Evolutionary conservation across 805 yeast genomes (phyloP).

Genomic region (Zygotorulaspora florentina): DNA sequence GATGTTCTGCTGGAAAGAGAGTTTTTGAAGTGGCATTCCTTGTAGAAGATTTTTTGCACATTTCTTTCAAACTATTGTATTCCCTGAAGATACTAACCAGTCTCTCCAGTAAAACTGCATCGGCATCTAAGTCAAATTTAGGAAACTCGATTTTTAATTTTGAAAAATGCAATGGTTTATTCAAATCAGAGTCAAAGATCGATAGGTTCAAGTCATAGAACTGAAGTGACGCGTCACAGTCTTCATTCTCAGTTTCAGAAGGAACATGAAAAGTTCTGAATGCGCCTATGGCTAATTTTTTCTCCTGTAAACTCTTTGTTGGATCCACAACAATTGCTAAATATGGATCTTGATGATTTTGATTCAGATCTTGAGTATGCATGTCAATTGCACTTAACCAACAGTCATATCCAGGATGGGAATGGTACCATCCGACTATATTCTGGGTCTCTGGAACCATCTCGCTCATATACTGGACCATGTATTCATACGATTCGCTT

Average conservation of each 20-base stretch:
- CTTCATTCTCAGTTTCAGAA: constrained; percentile 4
- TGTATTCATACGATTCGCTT: constrained; percentile 89
- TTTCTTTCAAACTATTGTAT: constrained; percentile 18
- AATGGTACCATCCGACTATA: constrained; percentile 97
- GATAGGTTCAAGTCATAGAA: constrained; percentile 24
- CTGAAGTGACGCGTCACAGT: constrained; percentile 3
- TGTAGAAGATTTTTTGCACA: constrained; percentile 5
- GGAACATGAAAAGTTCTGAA: constrained; percentile 64
- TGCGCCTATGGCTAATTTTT: constrained; percentile 80
- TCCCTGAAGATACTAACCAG: constrained; percentile 27
- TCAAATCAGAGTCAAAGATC: constrained; percentile 22
- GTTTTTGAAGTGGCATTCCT: constrained; percentile 1
- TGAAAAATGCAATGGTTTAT: constrained; percentile 11
- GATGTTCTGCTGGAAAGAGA: not conserved
- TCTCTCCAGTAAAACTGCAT: constrained; percentile 14
- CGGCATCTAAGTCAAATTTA: constrained; percentile 7
- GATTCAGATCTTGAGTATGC: constrained; percentile 79
- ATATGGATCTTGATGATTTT: constrained; percentile 86
- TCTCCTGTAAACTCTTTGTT: constrained; percentile 55
- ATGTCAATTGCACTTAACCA: constrained; percentile 95
- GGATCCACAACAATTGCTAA: constrained; percentile 89
- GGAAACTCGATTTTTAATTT: constrained; percentile 13
- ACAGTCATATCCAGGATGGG: constrained; percentile 98
- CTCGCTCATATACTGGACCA: constrained; percentile 73
- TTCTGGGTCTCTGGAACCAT: constrained; percentile 48